phyloP scores from a whole-genome alignment of 495 filamentous ascomycete genomes.

The Tuber brumale region DNA sequence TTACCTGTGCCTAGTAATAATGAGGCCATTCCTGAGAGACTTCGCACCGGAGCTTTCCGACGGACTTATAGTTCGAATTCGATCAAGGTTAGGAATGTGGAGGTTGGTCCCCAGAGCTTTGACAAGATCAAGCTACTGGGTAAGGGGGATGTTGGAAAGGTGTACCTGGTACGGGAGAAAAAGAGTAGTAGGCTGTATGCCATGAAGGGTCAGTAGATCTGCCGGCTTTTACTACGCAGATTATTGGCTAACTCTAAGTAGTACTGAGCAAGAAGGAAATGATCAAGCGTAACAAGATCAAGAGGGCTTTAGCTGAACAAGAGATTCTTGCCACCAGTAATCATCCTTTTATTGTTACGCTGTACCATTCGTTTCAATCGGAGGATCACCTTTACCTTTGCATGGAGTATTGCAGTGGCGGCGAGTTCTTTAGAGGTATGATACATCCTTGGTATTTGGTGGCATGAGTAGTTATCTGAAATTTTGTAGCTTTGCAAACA shows the following conservation, averaged over 20 bases:
- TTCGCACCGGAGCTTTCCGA: conserved; percentile 61
- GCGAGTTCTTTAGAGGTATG: conserved; percentile 87
- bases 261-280: conserved; percentile 99
- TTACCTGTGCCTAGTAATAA: conserved; percentile 39
- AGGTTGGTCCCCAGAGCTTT: conserved; percentile 91
- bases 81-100: conserved; percentile 94
- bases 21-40: conserved; percentile 33
- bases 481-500: conserved; percentile 70
- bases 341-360: conserved; percentile 95
- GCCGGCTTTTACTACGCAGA: neutral
- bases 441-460: conserved; percentile 6
- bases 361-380: conserved; percentile 98
- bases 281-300: conserved; percentile 99
- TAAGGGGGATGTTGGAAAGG: conserved; percentile 97
- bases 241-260: conserved; percentile 47
- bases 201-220: conserved; percentile 75
- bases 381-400: conserved; percentile 97
- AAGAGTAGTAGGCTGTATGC: conserved; percentile 91
- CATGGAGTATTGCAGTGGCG: conserved; percentile 99
- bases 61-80: conserved; percentile 98
- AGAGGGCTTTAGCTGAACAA: conserved; percentile 92
- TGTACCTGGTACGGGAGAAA: conserved; percentile 95
- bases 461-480: conserved; percentile 10
- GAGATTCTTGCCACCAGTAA: conserved; percentile 98
- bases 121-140: conserved; percentile 99